A percentile compares a stretch with the other conserved stretches of the same genome.
These are phyloP conservation scores for Cryptosporidium sp. DNA, from an alignment of 169 alveolate species.

Conservation along the genomic window DNA sequence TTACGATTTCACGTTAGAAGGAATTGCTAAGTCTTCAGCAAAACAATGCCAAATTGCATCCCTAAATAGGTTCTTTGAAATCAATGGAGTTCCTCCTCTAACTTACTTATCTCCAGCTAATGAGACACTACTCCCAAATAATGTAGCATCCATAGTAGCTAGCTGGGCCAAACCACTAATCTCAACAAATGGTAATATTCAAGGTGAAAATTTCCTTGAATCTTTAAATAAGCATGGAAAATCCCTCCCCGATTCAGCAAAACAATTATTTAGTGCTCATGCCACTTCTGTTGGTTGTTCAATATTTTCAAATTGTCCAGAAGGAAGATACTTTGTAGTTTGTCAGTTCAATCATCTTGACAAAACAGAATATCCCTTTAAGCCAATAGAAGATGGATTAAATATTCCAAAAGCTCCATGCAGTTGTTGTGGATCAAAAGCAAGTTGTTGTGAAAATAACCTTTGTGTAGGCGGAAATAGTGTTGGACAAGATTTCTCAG, in stretches of 20 bases:
- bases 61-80: constrained; percentile 43
- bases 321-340: constrained; percentile 62
- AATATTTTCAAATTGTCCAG: constrained; percentile 66
- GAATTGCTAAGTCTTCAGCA: constrained; percentile 63
- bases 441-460: constrained; percentile 72
- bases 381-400: constrained; percentile 59
- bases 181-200: constrained; percentile 44
- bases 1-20: constrained; percentile 65
- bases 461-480: constrained; percentile 75
- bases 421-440: constrained; percentile 72
- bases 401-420: constrained; percentile 59
- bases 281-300: constrained; percentile 73
- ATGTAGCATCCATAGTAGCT: constrained; percentile 69
- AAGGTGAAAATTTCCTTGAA: constrained; percentile 19
- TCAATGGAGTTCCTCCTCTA: constrained; percentile 66
- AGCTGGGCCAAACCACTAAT: constrained; percentile 70
- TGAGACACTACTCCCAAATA: constrained; percentile 68
- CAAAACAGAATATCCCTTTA: constrained; percentile 33
- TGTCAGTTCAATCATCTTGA: constrained; percentile 66
- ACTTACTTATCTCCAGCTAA: constrained; percentile 67
- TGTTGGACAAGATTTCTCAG: constrained; percentile 61
- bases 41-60: constrained; percentile 72
- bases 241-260: constrained; percentile 43
- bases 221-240: constrained; percentile 17
- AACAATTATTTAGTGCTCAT: constrained; percentile 71